A percentile compares a stretch with the other conserved stretches of the same genome.
Evolutionary conservation across 495 filamentous ascomycete genomes (phyloP).

Genomic region (Paragyromitra xinjiangensis): DNA sequence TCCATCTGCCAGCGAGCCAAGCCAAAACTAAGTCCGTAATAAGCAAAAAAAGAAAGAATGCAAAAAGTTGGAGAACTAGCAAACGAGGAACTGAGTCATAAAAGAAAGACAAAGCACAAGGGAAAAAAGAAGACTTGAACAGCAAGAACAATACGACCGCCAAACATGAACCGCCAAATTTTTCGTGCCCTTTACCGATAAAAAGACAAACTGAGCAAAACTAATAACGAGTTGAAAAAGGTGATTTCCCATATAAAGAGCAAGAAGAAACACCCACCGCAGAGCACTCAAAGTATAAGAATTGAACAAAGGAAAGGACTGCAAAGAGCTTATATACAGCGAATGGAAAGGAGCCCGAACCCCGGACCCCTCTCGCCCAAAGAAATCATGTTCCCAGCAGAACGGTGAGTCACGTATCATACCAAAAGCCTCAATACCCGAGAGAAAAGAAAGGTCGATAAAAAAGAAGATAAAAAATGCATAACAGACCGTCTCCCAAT

Average conservation of each 20-base stretch:
- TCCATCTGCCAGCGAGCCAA: neutral
- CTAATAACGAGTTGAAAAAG: conserved; percentile 15
- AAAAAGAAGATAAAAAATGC: conserved; percentile 41
- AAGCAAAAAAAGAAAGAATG: neutral
- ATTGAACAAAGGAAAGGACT: conserved; percentile 18
- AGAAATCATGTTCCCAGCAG: conserved; percentile 11
- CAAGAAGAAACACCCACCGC: neutral
- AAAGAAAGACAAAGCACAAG: conserved; percentile 5
- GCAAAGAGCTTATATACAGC: conserved; percentile 38
- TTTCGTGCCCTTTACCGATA: conserved; percentile 29
- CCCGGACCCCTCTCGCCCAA: neutral
- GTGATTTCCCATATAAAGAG: conserved; percentile 20
- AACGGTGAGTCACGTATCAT: conserved; percentile 12
- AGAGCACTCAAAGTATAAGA: conserved; percentile 34
- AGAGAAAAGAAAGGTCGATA: conserved; percentile 13
- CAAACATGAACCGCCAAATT: conserved; percentile 25
- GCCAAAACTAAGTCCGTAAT: neutral
- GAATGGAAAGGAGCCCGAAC: conserved; percentile 15
- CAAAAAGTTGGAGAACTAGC: neutral
- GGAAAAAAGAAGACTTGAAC: neutral
- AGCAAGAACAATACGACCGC: conserved; percentile 23
- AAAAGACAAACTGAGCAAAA: conserved; percentile 16
- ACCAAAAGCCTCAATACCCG: conserved; percentile 27
- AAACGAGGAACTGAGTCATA: neutral
- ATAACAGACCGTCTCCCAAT: conserved; percentile 30